A percentile compares a stretch with the other conserved stretches of the same genome.
Conservation (phyloP, 2,329 filamentous ascomycete species). For the Botrytis elliptica region DNA sequence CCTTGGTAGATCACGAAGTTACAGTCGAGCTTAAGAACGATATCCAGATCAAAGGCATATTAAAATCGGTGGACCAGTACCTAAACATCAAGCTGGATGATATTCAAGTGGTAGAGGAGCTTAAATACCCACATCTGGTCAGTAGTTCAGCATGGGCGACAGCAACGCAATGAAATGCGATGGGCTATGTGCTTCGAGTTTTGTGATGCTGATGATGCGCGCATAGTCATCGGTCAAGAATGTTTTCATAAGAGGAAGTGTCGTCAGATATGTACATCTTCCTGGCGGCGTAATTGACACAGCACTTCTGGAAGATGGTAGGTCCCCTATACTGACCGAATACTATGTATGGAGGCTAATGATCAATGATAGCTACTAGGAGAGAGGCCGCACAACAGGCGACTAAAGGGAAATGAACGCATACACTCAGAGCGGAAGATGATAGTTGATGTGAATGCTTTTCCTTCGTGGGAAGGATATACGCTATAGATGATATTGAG, state of each 20-base stretch:
- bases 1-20: constrained; percentile 93
- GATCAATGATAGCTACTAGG: constrained; percentile 29
- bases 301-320: constrained; percentile 68
- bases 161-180: not conserved
- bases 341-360: constrained; percentile 22
- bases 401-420: constrained; percentile 47
- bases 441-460: no score
- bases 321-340: constrained; percentile 25
- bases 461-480: not conserved
- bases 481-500: not conserved
- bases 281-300: constrained; percentile 67
- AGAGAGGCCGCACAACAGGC: constrained; percentile 51
- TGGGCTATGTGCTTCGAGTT: not conserved
- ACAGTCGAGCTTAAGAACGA: constrained; percentile 99
- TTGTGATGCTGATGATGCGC: constrained; percentile 22
- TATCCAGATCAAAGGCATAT: constrained; percentile 89
- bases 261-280: constrained; percentile 72
- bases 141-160: constrained; percentile 27
- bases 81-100: constrained; percentile 99
- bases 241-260: constrained; percentile 73
- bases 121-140: constrained; percentile 92
- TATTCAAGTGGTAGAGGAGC: constrained; percentile 86
- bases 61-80: constrained; percentile 98
- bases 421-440: not conserved
- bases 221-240: constrained; percentile 68